Base-by-base conservation (phyloP, 257 asterid genomes). In the Mitragyna speciosa region DNA sequence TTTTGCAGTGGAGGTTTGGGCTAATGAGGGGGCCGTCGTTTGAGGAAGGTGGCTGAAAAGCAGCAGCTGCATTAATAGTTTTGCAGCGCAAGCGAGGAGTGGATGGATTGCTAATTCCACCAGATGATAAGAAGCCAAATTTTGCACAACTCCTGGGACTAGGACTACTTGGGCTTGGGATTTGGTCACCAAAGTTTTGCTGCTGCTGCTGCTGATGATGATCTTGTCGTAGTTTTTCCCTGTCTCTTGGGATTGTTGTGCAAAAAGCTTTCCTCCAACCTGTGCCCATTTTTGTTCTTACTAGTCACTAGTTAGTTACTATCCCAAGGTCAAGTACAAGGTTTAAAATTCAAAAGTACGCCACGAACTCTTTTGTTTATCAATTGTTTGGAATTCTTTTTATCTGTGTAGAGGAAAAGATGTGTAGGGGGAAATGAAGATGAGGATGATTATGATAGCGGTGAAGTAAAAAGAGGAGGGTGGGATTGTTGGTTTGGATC, bases 181-280 rank as follows among this genome's bases (percentile, higher is more conserved):
- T 73, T 73, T 88, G 87, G 16, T 81, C 36, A n/a, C 7, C 58
- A 70, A 66, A 41, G 19, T 41, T 82, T 70, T 78, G 83, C 11
- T 71, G 64, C 56, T 81, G 83, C 24, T 78, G 70, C 19, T 83
- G 12, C 64, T 71, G 80, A 4, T 78, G 78, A 22, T 84, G 41
- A 36, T 36, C 76, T 30, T 84, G 76, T 61, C 63, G 82, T 48
- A 78, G 63, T 17, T 86, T 81, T 22, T 87, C 86, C 82, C 83
- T 84, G 30, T 92, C 94, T 83, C 88, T 87, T 4, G 92, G 84
- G 65, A 90, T 80, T 30, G 95, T 87, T 19, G 87, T 90, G 87
- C 99, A 95, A 79, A 95, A 95, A 31, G 97, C 98, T 84, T 87
- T 95, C 80, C 97, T 92, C 99, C 99, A 95, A 19, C 97, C 96